These are phyloP conservation scores for Berberis thunbergii DNA, from an alignment of 164 flowering plant species.

Conservation along the genomic window DNA sequence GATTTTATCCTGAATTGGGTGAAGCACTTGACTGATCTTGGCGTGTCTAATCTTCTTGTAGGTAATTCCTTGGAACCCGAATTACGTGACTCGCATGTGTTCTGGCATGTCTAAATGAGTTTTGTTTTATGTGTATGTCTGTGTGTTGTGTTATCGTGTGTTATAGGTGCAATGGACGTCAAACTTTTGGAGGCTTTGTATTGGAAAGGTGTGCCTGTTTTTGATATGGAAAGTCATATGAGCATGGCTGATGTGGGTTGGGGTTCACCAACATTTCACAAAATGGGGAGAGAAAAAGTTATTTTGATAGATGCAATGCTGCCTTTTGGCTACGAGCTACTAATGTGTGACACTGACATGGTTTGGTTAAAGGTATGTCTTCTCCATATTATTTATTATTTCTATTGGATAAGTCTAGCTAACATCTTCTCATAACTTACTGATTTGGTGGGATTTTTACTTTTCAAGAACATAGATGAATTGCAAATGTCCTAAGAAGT, in stretches of 20 bases:
- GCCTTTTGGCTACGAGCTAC: slow-evolving; percentile 77
- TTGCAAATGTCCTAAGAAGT: no score
- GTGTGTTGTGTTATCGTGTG: background rate
- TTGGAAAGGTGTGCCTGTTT: slow-evolving; percentile 93
- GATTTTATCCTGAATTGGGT: slow-evolving; percentile 96
- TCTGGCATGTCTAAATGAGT: background rate
- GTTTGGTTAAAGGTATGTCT: slow-evolving; percentile 90
- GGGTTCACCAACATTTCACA: slow-evolving; percentile 96
- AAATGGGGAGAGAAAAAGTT: slow-evolving; percentile 98
- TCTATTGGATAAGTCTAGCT: background rate
- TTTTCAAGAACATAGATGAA: no score
- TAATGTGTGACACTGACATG: slow-evolving; percentile 99
- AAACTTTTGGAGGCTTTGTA: slow-evolving; percentile 80
- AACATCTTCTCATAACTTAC: no score
- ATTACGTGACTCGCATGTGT: background rate
- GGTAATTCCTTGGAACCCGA: slow-evolving; percentile 42
- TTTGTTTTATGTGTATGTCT: background rate
- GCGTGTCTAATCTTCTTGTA: slow-evolving; percentile 74
- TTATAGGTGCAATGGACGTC: slow-evolving; percentile 91
- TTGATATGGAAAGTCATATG: slow-evolving; percentile 99
- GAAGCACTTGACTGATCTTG: slow-evolving; percentile 75
- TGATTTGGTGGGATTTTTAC: no score
- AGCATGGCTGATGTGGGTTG: slow-evolving; percentile 87
- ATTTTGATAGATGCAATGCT: slow-evolving; percentile 70
- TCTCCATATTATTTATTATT: no score